These are phyloP conservation scores for Camellia sinensis DNA, from an alignment of 148 eudicot genomes.

Conservation along the genomic window DNA sequence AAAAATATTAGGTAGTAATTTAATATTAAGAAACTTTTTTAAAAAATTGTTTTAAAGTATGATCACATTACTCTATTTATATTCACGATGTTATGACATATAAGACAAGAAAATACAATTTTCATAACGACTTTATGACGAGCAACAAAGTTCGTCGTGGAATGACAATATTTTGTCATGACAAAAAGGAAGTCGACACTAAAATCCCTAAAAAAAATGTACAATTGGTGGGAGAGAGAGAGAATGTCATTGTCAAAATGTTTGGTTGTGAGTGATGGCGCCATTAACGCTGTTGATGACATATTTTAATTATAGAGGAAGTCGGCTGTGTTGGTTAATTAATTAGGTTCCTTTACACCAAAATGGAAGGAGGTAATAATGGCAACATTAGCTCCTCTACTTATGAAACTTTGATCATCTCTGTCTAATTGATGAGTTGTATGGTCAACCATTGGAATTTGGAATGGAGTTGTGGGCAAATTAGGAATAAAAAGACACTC, in stretches of 20 bases:
- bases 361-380: not conserved
- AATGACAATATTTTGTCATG: not conserved
- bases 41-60: too few species aligned
- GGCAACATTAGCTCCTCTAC: not conserved
- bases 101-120: too few species aligned
- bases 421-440: not conserved
- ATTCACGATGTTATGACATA: not conserved
- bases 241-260: not conserved
- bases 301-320: too few species aligned
- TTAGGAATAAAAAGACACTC: not conserved
- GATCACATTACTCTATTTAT: not conserved
- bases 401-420: not conserved
- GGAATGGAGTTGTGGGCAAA: not conserved
- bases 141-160: not conserved
- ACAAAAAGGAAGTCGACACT: not conserved
- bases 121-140: not conserved
- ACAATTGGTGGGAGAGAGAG: not conserved
- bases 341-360: too few species aligned
- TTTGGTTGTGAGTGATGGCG: not conserved
- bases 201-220: too few species aligned
- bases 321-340: not conserved
- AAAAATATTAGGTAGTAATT: not conserved
- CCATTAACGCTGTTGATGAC: not conserved
- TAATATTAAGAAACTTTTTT: too few species aligned
- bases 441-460: not conserved